Evolutionary conservation across 2,329 filamentous ascomycete species (phyloP), one percentile per base, ranked within the genome.

Genomic region (Xylariales sp.): DNA sequence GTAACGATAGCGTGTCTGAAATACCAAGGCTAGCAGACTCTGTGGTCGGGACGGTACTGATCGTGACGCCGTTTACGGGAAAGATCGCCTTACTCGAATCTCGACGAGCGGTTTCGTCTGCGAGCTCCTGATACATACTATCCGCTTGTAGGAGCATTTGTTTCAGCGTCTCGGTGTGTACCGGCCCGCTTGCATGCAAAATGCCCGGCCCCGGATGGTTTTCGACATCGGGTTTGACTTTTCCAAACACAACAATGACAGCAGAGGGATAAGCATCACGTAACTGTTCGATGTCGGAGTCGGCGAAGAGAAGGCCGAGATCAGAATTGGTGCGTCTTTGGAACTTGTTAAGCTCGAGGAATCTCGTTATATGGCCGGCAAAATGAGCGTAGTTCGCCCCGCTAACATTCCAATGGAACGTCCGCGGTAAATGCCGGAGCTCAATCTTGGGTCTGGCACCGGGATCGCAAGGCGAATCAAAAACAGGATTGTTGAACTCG

Each of bases 241-340:
- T 50, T 28, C 43, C 50, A 7, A 61, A 54, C 7, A 43, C 16
- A 36, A 65, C 34, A 16, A 65, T 61, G 16, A 61, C 50, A 9
- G 62, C 56, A 1, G 49, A 65, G 4, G 62, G 62, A 49, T 65
- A 61, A 4, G 49, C 23, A 34, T 23, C 49, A 23, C 62, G 56
- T 28, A 65, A 28, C 14, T 49, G 41, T 12, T 49, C 41, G 3
- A 53, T 34, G 7, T 55, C 7, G n/a, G 55, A 55, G 23, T 65
- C 49, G 8, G 62, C 16, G 43, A 65, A 36, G 2, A 65, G 9
- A 8, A 65, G 56, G 14, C 62, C 62, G 10, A 34, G 39, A 30
- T 65, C 18, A 6, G 62, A 23, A n/a, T 18, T 12, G 14, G 3
- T 34, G 12, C 49, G 18, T 43, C 41, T 48, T 34, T 55, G 41